Conservation (phyloP, 2,329 filamentous ascomycete genomes). For the Fusarium odoratissimum region DNA sequence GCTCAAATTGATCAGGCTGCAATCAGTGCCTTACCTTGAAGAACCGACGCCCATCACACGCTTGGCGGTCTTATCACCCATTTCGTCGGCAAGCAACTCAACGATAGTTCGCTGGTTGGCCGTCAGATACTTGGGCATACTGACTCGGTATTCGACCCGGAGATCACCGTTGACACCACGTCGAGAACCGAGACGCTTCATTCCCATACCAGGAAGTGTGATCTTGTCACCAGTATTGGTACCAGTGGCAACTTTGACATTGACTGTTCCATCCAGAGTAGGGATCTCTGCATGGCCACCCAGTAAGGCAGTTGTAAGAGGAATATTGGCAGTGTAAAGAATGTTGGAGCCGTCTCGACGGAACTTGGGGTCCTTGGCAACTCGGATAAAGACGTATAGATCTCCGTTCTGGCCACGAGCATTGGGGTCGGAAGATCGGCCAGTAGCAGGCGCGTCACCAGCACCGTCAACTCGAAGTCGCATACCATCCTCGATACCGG, state of each 20-base stretch:
- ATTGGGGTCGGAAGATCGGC: conserved; percentile 72
- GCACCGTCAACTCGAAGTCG: conserved; percentile 84
- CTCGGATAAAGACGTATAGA: conserved; percentile 89
- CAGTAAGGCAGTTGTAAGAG: conserved; percentile 90
- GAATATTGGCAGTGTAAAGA: conserved; percentile 90
- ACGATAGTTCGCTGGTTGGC: conserved; percentile 92
- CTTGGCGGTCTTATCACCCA: conserved; percentile 92
- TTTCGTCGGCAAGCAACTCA: conserved; percentile 96
- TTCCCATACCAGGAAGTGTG: conserved; percentile 89
- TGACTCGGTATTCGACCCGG: conserved; percentile 92
- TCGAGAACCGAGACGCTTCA: conserved; percentile 83
- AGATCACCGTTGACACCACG: conserved; percentile 81
- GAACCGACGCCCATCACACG: conserved; percentile 84
- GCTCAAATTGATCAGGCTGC: background rate
- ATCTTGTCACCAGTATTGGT: conserved; percentile 94
- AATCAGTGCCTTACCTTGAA: conserved; percentile 45
- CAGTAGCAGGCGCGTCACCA: conserved; percentile 86
- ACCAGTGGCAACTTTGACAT: conserved; percentile 89
- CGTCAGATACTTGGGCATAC: conserved; percentile 93
- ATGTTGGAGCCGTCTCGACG: conserved; percentile 89
- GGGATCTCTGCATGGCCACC: conserved; percentile 91
- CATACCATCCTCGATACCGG: conserved; percentile 97
- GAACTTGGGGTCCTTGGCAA: conserved; percentile 91
- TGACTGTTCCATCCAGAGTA: conserved; percentile 89
- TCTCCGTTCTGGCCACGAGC: conserved; percentile 81